Evolutionary conservation across 371 early-diverging fungal genomes (phyloP), one percentile per base, ranked within the genome.

Genomic region (Mortierella sp.): DNA sequence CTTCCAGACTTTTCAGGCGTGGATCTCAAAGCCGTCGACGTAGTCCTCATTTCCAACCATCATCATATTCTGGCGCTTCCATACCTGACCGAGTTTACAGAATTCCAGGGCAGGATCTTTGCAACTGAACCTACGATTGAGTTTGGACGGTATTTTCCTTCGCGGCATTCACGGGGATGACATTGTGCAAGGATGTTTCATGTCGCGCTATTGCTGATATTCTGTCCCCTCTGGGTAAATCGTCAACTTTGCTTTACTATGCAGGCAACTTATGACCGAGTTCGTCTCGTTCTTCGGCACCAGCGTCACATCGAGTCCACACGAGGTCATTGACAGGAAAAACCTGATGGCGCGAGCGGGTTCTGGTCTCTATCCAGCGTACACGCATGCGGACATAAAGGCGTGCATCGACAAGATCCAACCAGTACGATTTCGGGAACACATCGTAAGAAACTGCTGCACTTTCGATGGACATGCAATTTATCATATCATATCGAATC

Each of bases 121-220:
- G 92, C 93, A 1, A 94, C 94, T 1, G 95, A 93, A 66, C 93
- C 95, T 0, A 89, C 93, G 0, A 87, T 91, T 56, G 89, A 87
- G 59, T 94, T 93, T 82, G 93, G 90, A 69, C 56, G 87, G 79
- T 89, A 82, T n/a, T n/a, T n/a, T n/a, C n/a, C n/a, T n/a, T n/a
- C n/a, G n/a, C n/a, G n/a, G n/a, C n/a, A n/a, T n/a, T n/a, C n/a
- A n/a, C n/a, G n/a, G n/a, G n/a, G n/a, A n/a, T n/a, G n/a, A n/a
- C n/a, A n/a, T n/a, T n/a, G n/a, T n/a, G n/a, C n/a, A n/a, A n/a
- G n/a, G n/a, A n/a, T n/a, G n/a, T n/a, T n/a, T n/a, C n/a, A n/a
- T n/a, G n/a, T n/a, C n/a, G 15, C 12, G 2, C 28, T 30, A 23
- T 24, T 5, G 8, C 34, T 30, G 6, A 17, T 26, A 19, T 19